These are phyloP conservation scores for Penicillium roqueforti DNA, from an alignment of 495 filamentous ascomycete genomes.

Conservation along the genomic window DNA sequence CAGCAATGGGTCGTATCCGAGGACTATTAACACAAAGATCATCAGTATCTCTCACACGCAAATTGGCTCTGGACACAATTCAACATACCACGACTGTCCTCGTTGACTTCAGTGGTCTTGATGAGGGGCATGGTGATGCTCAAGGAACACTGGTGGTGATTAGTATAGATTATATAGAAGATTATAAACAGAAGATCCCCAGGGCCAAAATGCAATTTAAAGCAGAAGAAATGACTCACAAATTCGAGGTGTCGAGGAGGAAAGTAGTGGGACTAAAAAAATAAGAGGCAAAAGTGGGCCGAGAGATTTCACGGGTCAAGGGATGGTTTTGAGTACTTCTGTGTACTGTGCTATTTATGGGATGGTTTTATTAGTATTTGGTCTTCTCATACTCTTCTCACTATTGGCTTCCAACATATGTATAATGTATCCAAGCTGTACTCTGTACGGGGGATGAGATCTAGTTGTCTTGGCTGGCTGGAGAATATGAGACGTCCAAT, in stretches of 20 bases:
- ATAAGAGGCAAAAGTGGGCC: constrained; percentile 10
- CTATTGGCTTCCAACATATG: background rate
- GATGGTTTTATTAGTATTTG: background rate
- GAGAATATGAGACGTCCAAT: constrained; percentile 2
- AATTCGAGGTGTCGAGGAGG: background rate
- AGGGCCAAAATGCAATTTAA: background rate
- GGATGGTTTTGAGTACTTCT: background rate
- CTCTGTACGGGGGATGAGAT: background rate
- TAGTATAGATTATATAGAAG: background rate
- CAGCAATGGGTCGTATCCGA: constrained; percentile 93
- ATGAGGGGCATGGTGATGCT: constrained; percentile 43
- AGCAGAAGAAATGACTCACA: constrained; percentile 5
- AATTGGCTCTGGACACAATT: background rate
- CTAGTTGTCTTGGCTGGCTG: background rate
- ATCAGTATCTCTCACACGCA: background rate
- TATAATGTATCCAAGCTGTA: background rate
- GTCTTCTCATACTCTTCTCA: too few species aligned
- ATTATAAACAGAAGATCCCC: background rate
- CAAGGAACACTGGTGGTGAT: background rate
- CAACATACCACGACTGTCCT: constrained; percentile 51
- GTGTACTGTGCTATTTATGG: background rate
- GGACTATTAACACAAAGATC: constrained; percentile 54
- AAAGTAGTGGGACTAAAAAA: constrained; percentile 5
- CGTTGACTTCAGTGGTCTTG: constrained; percentile 45
- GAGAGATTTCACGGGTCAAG: background rate